These are phyloP conservation scores for Thyridium curvatum DNA, from an alignment of 2,329 filamentous ascomycete species.

Conservation along the genomic window DNA sequence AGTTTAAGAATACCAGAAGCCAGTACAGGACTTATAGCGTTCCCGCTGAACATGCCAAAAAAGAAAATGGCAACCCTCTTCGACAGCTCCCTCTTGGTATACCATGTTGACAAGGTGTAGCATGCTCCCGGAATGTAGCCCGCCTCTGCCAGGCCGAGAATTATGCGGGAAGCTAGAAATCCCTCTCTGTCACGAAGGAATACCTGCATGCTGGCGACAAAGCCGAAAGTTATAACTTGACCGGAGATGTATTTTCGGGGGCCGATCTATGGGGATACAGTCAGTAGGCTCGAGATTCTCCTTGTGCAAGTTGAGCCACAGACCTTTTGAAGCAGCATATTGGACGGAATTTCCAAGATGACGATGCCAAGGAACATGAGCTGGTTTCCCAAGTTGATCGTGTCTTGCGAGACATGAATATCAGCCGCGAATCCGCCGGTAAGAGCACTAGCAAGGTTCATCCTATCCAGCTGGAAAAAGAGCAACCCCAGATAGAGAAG, in stretches of 20 bases:
- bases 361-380: conserved; percentile 46
- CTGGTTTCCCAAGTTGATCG: conserved; percentile 46
- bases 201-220: conserved; percentile 16
- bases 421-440: conserved; percentile 38
- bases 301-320: background rate
- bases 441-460: conserved; percentile 44
- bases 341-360: conserved; percentile 43
- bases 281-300: too few relatives aligned
- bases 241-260: conserved; percentile 41
- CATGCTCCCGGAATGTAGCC: conserved; percentile 46
- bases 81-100: conserved; percentile 35
- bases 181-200: conserved; percentile 25
- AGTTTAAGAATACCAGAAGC: conserved; percentile 41
- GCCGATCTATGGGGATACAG: too few relatives aligned
- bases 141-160: conserved; percentile 41
- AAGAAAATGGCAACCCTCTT: conserved; percentile 43
- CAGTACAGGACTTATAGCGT: conserved; percentile 40
- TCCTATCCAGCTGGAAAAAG: conserved; percentile 45
- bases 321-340: conserved; percentile 32
- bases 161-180: conserved; percentile 34
- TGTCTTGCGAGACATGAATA: conserved; percentile 35
- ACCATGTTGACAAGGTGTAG: conserved; percentile 46
- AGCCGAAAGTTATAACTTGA: conserved; percentile 41
- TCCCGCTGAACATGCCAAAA: conserved; percentile 46
- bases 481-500: conserved; percentile 42